Percentiles rank a stretch among this genome's conserved stretches.
Evolutionary conservation across 257 asterid genomes (phyloP).

Genomic region (Solanum ossicruentum): DNA sequence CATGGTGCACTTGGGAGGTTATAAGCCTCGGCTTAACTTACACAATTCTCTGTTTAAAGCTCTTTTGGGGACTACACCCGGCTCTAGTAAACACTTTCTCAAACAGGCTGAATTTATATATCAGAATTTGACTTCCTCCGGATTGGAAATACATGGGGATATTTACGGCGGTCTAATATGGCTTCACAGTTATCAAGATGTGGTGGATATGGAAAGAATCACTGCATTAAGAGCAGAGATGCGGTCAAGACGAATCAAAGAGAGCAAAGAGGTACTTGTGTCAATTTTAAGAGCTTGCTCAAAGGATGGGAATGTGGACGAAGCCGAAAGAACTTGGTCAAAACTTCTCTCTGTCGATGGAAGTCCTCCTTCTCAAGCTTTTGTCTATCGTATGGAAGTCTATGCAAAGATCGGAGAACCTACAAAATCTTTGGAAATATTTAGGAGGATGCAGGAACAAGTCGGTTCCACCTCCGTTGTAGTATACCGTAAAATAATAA

Average conservation of each 20-base stretch:
- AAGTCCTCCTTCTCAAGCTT: constrained; percentile 54
- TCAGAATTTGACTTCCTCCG: constrained; percentile 49
- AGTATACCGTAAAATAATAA: constrained; percentile 60
- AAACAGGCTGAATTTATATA: constrained; percentile 82
- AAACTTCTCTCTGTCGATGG: constrained; percentile 33
- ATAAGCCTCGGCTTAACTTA: constrained; percentile 74
- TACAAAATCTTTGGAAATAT: constrained; percentile 46
- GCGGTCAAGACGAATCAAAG: constrained; percentile 44
- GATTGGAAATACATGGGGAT: constrained; percentile 57
- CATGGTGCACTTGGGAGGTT: constrained; percentile 85
- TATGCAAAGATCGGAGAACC: constrained; percentile 51
- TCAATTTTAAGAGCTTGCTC: constrained; percentile 77
- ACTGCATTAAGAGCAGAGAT: constrained; percentile 45
- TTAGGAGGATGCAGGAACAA: constrained; percentile 43
- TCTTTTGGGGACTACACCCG: constrained; percentile 45
- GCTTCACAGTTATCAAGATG: constrained; percentile 86
- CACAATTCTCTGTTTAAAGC: constrained; percentile 82
- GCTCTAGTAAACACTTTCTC: constrained; percentile 42
- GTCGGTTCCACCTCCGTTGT: constrained; percentile 22
- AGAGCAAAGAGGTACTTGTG: constrained; percentile 47
- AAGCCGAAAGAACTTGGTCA: constrained; percentile 63
- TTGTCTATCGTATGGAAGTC: constrained; percentile 63
- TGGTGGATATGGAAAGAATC: constrained; percentile 62
- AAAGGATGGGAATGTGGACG: constrained; percentile 60
- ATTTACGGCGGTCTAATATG: constrained; percentile 77